Base-by-base conservation (phyloP, 345 rosid genomes). In the Cardiospermum halicacabum region DNA sequence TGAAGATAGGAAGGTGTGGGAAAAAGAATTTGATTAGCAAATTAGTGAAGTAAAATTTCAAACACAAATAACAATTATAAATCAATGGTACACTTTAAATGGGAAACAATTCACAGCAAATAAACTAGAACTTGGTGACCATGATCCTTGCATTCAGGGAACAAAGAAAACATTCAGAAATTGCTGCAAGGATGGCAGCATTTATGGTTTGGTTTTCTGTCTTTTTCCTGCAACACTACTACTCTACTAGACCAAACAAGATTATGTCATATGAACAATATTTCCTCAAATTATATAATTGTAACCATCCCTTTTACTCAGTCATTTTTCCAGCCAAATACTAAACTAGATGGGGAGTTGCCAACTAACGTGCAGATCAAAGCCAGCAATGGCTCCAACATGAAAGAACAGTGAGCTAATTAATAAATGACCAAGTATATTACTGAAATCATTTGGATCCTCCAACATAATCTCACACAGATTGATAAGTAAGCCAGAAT, bases 1-100 rank as follows among this genome's bases (percentile, higher is more conserved):
- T 93, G 88, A 62, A 76, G 18, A 42, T 6, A 56, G 69, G 59
- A 60, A 72, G 36, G 70, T 8, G 55, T 50, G 37, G 27, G 31
- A 47, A 48, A 25, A 32, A 69, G 45, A 56, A 63, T 53, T 31
- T 53, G 74, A 56, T 34, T 62, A 9, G n/a, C 18, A 56, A 39
- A 18, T 15, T 31, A 63, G 3, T 39, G 39, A 10, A 15, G 10
- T 10, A 43, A 68, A 49, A 58, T 55, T 31, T 56, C 32, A 39
- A 5, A 19, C 49, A 36, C 24, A 9, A 49, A 5, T 25, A 55
- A 36, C 24, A 9, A 49, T 42, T 37, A 64, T 16, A 6, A 15
- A 65, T 48, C 26, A 51, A 25, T 58, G 66, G 28, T 53, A 53
- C 53, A 56, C 58, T 39, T 55, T 58, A 55, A 66, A 69, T 43